These are phyloP conservation scores for Lachnellula hyalina DNA, from an alignment of 2,329 filamentous ascomycete genomes.

Conservation along the genomic window DNA sequence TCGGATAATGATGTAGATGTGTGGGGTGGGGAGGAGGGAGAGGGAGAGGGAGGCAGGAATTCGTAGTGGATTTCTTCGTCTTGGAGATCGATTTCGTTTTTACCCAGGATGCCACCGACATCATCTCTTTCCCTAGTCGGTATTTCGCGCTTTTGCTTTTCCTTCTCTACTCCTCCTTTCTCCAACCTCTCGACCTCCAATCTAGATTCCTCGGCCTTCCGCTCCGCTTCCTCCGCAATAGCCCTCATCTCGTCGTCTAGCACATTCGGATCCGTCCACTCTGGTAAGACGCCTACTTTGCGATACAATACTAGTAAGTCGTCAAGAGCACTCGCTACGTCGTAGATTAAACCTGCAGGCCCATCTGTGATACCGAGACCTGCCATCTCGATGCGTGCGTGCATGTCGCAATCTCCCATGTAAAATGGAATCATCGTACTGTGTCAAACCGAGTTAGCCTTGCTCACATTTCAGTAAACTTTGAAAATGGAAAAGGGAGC, in stretches of 20 bases:
- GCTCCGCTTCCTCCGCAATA: not conserved
- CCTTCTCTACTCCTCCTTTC: not conserved
- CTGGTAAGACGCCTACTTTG: slow-evolving; percentile 18
- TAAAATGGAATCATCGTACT: slow-evolving; percentile 51
- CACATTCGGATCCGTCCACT: not conserved
- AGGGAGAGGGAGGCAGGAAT: not conserved
- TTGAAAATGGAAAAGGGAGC: no score
- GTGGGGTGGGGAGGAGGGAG: no score
- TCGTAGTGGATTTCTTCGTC: no score
- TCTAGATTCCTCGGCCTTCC: not conserved
- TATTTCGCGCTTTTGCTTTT: no score
- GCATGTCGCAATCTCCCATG: slow-evolving; percentile 52
- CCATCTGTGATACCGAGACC: slow-evolving; percentile 35
- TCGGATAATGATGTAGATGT: no score
- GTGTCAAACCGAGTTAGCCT: no score
- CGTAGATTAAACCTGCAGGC: slow-evolving; percentile 39
- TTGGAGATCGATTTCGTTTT: no score
- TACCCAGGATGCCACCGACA: no score
- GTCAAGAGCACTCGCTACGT: slow-evolving; percentile 41
- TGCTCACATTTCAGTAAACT: no score
- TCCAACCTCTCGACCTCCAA: no score
- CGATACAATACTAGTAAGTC: slow-evolving; percentile 43
- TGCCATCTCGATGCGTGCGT: slow-evolving; percentile 42
- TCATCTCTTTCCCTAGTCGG: no score
- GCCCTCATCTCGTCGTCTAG: not conserved